Base-by-base conservation (phyloP, 1,284 basidiomycete genomes). In the Neolentinus lepideus region DNA sequence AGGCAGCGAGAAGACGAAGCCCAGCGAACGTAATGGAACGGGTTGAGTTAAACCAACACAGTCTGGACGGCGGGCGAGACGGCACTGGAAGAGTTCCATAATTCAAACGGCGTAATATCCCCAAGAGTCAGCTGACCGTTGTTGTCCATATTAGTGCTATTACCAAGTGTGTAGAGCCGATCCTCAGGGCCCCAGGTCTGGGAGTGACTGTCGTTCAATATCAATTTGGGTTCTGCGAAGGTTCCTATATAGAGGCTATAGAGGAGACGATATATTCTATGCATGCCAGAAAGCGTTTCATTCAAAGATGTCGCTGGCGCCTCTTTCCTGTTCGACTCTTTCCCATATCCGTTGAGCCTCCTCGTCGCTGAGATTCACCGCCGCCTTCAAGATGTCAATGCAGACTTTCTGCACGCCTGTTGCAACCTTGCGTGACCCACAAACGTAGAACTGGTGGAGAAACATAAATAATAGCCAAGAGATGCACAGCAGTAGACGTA, bases 321-420 rank as follows among this genome's bases (percentile, higher is more conserved):
- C 54, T 21, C 53, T 47, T 43, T 54, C 56, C 27, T 51, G 53
- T 19, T 43, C 38, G 38, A 57, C 53, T 16, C 33, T 54, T 14
- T 57, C 56, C 26, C 54, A 57, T 21, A 29, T 21, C 2, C 26
- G 52, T 16, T 22, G 26, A 11, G 56, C 56, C 14, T 54, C 56
- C 33, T 45, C 52, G 16, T 56, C 55, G 27, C 24, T 24, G 24
- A 36, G 14, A 12, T 48, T 26, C 16, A 22, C 21, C 12, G 45
- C 43, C 16, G 8, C 21, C 46, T 57, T 57, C n/a, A 57, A 35
- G 16, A 56, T 26, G n/a, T 45, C 52, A 12, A 56, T 38, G 26
- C 51, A 56, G n/a, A 35, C 52, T n/a, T 56, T 36, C 56, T 48
- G 54, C 8, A 56, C 52, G 24, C 56, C 56, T 12, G 52, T 56